Evolutionary conservation across 192 early-diverging fungal species (phyloP), one percentile per base, ranked within the genome.

Genomic region (Mortierella hygrophila): DNA sequence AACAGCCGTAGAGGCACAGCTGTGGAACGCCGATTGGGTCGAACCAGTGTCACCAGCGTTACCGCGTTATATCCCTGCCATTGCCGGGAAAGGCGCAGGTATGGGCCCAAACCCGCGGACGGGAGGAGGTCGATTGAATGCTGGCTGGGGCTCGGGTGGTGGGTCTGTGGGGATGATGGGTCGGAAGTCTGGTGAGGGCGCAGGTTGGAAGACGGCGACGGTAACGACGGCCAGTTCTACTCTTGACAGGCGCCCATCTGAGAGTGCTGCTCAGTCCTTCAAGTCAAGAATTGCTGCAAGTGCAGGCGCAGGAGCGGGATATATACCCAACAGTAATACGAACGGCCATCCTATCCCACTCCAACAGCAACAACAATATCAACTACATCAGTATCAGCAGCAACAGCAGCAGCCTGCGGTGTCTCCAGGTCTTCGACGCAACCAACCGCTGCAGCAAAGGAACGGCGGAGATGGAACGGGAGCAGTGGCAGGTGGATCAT

Each of bases 41-140:
- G 63, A 71, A 4, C 84, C 79, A 4, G 46, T 74, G 4, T 86
- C 84, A 6, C 84, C 84, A n/a, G 84, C 84, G 23, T 47, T 40
- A 8, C 83, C 83, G 47, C 84, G 84, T 0, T 86, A 81, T 54
- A 86, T 86, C 29, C 70, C 78, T 21, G 84, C 84, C 4, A 70
- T 86, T 44, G 75, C 84, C 21, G 84, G 84, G 20, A 68, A 52
- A 20, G 71, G 47, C 37, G 75, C 74, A 63, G 35, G 84, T 78
- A 23, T 55, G 49, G 6, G 77, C 78, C 40, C 72, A 76, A 20
- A 79, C 75, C 4, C 57, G 80, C 32, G 75, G 75, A 21, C 72
- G 79, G 26, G 69, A 41, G 26, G 71, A 23, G 15, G 47, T 49
- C 60, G 73, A 42, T 46, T 74, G 10, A 55, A 41, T 16, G 54